phyloP scores from a whole-genome alignment of 805 yeast genomes.

The Kurtzmaniella cleridarum region DNA sequence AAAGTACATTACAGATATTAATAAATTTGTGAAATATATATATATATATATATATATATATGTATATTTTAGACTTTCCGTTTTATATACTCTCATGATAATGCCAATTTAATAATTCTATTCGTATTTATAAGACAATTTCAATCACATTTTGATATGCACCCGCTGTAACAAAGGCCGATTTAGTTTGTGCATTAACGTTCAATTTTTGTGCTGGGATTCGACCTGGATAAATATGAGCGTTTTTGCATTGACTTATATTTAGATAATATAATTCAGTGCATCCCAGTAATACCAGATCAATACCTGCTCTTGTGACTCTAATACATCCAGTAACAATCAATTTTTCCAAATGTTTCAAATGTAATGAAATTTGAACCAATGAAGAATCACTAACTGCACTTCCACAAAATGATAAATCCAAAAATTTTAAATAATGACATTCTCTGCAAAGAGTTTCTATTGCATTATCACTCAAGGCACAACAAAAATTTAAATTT shows the following conservation, averaged over 20 bases:
- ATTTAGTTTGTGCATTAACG: constrained; percentile 45
- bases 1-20: no score
- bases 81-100: no score
- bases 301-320: constrained; percentile 74
- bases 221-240: constrained; percentile 57
- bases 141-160: constrained; percentile 52
- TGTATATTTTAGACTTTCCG: no score
- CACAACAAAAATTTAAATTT: constrained; percentile 71
- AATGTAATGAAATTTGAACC: constrained; percentile 51
- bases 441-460: constrained; percentile 68
- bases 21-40: no score
- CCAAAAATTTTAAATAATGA: constrained; percentile 45
- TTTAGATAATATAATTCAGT: constrained; percentile 48
- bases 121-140: constrained; percentile 41
- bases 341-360: constrained; percentile 44
- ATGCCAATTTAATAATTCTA: no score
- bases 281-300: constrained; percentile 55
- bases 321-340: constrained; percentile 65
- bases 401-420: constrained; percentile 70
- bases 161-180: constrained; percentile 54
- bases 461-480: constrained; percentile 61
- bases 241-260: constrained; percentile 69
- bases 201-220: constrained; percentile 51
- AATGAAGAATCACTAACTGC: constrained; percentile 73
- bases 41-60: no score